A percentile compares a stretch with the other conserved stretches of the same genome.
Evolutionary conservation across 1,284 basidiomycete genomes (phyloP).

Genomic region (Sporisorium iseilematis-ciliati): DNA sequence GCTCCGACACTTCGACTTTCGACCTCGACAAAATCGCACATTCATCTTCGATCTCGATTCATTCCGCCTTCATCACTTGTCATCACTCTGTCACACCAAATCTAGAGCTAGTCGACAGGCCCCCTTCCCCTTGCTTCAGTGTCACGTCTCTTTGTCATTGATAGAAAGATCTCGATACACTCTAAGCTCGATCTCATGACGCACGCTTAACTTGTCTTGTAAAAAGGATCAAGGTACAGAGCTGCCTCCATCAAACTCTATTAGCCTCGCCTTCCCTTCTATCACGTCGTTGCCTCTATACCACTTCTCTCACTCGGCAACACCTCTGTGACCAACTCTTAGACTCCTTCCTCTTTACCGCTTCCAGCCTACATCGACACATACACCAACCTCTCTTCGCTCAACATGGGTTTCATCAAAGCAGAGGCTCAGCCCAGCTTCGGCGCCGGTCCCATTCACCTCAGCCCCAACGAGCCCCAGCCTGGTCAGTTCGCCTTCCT

Average conservation of each 20-base stretch:
- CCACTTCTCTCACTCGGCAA: not conserved
- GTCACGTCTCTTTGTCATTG: not conserved
- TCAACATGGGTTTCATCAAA: conserved; percentile 53
- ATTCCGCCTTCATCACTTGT: too few species aligned
- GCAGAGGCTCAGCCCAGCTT: conserved; percentile 42
- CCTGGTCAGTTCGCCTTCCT: conserved; percentile 49
- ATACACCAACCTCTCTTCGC: not conserved
- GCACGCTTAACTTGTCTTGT: conserved; percentile 1
- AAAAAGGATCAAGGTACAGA: conserved; percentile 7
- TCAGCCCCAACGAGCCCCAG: conserved; percentile 37
- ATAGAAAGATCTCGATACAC: conserved; percentile 6
- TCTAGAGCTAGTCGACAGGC: not conserved
- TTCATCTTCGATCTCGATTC: too few species aligned
- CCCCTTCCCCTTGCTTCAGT: not conserved
- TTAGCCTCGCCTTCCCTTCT: not conserved
- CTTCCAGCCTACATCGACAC: not conserved
- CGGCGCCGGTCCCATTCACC: conserved; percentile 27
- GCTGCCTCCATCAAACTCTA: not conserved
- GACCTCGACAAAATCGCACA: too few species aligned
- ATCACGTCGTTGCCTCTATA: not conserved
- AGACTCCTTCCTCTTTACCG: not conserved
- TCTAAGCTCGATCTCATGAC: conserved; percentile 3
- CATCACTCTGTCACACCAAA: not conserved
- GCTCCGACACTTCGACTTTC: too few species aligned
- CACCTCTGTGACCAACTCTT: not conserved